Conservation (phyloP, 345 rosid genomes). For the Eucalyptus brandiana region DNA sequence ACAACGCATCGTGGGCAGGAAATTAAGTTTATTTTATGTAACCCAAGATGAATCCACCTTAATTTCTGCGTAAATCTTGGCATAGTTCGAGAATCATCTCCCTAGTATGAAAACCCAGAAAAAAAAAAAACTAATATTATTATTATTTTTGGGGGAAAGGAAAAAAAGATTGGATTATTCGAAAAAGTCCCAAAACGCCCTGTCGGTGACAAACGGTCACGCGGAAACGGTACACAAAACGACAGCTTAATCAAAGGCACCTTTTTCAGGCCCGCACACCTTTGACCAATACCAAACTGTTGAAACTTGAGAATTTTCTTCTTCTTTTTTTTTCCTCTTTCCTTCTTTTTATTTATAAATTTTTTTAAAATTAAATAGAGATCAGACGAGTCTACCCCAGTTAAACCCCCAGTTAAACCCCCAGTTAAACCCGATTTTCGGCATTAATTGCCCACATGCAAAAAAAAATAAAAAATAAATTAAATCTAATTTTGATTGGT, state of each 20-base stretch:
- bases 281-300: neutral
- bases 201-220: neutral
- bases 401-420: neutral
- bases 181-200: neutral
- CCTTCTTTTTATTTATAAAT: neutral
- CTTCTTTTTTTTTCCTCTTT: rapidly evolving
- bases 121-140: no score
- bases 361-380: neutral
- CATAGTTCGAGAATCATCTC: neutral
- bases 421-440: neutral
- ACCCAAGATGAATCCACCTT: neutral
- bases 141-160: neutral
- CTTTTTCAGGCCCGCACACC: neutral
- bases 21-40: neutral
- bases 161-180: neutral
- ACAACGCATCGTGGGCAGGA: neutral
- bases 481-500: neutral
- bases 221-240: neutral
- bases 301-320: neutral
- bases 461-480: neutral
- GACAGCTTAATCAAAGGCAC: neutral
- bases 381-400: neutral
- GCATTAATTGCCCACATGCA: neutral
- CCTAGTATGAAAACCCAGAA: neutral
- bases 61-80: neutral